Conservation (phyloP, 1,139 yeast genomes). For the Yamadazyma sp. region DNA sequence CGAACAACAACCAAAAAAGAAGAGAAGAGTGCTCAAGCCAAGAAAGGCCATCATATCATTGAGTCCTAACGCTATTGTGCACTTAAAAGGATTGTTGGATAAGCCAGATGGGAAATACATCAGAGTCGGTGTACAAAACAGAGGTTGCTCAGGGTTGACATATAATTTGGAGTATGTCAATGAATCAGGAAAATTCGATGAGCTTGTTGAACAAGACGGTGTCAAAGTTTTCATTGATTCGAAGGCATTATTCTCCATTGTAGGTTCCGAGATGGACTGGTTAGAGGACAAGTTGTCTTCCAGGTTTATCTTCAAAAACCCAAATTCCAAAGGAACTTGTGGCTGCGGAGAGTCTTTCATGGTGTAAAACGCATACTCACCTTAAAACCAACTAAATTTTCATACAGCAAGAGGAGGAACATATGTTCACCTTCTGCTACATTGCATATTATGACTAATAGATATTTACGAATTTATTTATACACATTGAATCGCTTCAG, state of each 20-base stretch:
- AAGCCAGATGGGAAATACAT: constrained; percentile 88
- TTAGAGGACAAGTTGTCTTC: constrained; percentile 87
- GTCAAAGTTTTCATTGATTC: constrained; percentile 92
- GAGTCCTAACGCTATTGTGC: constrained; percentile 70
- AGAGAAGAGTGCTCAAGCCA: constrained; percentile 74
- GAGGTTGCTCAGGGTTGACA: constrained; percentile 95
- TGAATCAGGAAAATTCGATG: constrained; percentile 91
- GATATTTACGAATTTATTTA: constrained; percentile 4
- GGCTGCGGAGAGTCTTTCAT: constrained; percentile 98
- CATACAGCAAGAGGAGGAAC: no score
- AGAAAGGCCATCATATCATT: constrained; percentile 83
- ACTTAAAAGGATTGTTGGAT: constrained; percentile 63
- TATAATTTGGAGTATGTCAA: constrained; percentile 89
- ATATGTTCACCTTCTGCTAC: neutral
- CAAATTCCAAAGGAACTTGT: constrained; percentile 95
- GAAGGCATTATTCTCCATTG: constrained; percentile 90
- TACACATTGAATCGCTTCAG: neutral
- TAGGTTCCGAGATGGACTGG: constrained; percentile 99
- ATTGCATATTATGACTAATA: constrained; percentile 4
- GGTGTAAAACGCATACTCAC: constrained; percentile 51
- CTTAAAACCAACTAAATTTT: no score
- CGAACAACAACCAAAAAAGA: constrained; percentile 24
- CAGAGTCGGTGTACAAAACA: constrained; percentile 88
- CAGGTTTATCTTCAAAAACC: constrained; percentile 88
- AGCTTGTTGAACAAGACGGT: constrained; percentile 87